Evolutionary conservation across 345 rosid species (phyloP), one percentile per base, ranked within the genome.

Genomic region (rapeseed (Brassica napus)): DNA sequence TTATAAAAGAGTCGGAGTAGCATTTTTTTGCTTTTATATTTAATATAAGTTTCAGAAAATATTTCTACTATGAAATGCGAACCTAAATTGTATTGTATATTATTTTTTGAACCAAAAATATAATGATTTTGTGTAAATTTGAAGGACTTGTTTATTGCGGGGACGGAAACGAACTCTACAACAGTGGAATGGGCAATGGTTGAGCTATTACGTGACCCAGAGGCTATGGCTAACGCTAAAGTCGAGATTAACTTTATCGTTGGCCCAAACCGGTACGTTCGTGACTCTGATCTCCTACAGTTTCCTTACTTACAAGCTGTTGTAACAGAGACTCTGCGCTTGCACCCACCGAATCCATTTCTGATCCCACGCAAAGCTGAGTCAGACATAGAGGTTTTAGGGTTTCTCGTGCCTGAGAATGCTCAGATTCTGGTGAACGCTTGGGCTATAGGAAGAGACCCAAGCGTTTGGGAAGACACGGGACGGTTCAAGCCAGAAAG

Each of bases 121-220:
- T 58, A 23, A 54, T 23, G 63, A 21, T 23, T 59, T n/a, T 49
- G 0, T 49, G 18, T 49, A 0, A n/a, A 57, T 57, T 59, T 59
- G 63, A 59, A 59, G 93, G 95, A 92, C 79, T 75, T 92, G 68
- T 86, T 90, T 74, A 0, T 87, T 55, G 92, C 90, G 5, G 91
- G 91, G 14, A 47, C 89, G 58, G 94, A 87, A 58, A 92, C 92
- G 34, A 88, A 87, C 35, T 84, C 91, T 37, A 81, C 86, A 78
- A 88, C 89, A 6, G 72, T 83, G 8, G 97, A 90, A 70, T 90
- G 97, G 93, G 92, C 93, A 44, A 1, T 90, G 74, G 79, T 92
- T 0, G 93, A 92, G 76, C 89, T 92, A 49, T 69, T 92, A 2
- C 72, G 82, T 62, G 81, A 84, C 55, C 90, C 86, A 0, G 77